Conservation (phyloP, 1,284 basidiomycete species). For the Violaceomyces palustris region DNA sequence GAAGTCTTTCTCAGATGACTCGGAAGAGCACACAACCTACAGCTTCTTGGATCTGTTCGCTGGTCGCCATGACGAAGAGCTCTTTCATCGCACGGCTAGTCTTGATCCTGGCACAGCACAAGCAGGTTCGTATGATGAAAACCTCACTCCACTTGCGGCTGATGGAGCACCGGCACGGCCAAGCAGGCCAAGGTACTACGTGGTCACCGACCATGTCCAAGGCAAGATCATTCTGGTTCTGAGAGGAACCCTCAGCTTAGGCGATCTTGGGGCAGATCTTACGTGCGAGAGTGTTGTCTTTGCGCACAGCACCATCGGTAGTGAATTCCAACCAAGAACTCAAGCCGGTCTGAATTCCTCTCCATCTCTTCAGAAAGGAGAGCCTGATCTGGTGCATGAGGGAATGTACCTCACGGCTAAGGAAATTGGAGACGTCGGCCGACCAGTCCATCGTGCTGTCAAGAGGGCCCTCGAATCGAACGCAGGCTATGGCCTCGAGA, state of each 20-base stretch:
- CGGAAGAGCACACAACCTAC: no score
- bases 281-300: conserved; percentile 45
- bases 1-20: no score
- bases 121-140: conserved; percentile 27
- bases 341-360: no score
- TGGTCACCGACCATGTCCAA: conserved; percentile 41
- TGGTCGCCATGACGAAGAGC: conserved; percentile 39
- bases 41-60: conserved; percentile 36
- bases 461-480: conserved; percentile 65
- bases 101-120: conserved; percentile 22
- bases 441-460: conserved; percentile 71
- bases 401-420: conserved; percentile 74
- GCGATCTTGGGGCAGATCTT: conserved; percentile 48
- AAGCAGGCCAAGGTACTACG: conserved; percentile 40
- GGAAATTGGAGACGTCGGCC: conserved; percentile 69
- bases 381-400: conserved; percentile 55
- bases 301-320: no score
- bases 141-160: neutral
- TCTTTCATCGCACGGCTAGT: conserved; percentile 40
- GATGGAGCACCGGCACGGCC: conserved; percentile 6
- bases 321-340: no score
- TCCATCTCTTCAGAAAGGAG: no score
- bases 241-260: conserved; percentile 45
- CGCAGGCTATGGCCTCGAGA: conserved; percentile 61
- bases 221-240: conserved; percentile 40